Base-by-base conservation (phyloP, 768 basidiomycete genomes). In the Naganishia vishniacii region DNA sequence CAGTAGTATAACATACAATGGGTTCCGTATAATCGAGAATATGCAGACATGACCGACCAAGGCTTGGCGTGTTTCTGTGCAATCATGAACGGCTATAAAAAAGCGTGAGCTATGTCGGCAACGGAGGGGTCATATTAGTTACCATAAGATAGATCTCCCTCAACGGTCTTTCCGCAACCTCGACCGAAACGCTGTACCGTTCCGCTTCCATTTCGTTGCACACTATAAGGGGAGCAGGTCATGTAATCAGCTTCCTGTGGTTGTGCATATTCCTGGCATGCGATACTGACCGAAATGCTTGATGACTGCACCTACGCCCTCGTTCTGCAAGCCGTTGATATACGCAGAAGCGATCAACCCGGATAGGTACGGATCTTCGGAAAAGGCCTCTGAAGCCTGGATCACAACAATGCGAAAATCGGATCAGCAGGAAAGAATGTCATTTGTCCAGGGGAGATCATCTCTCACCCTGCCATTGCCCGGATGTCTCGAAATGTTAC, bases 241-340 rank as follows among this genome's bases (percentile, higher is more conserved):
- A 28, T 28, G 12, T 28, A 28, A 51, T 40, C 20, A 40, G 40
- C n/a, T 37, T 25, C 18, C 32, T 29, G 40, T 90, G 91, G 20
- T 82, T 84, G n/a, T 85, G 84, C 67, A 87, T n/a, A 90, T 60
- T 28, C 18, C 2, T 44, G 4, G 59, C 20, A 44, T 16, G 11
- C 59, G 40, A 45, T 48, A 48, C 47, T 28, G 18, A 48, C 47
- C 59, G 42, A 26, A 45, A 72, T 90, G 89, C 73, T 91, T 91
- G 79, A 90, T 86, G 2, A 86, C 81, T 4, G 84, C 81, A n/a
- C 85, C 87, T 44, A 92, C 84, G 0, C 88, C 88, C 16, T 84
- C 83, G 20, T 75, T 83, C 75, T 91, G 89, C 3, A 89, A 81
- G 5, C 88, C 88, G 49, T 84, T 85, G 20, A 89, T 81, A 68